Conservation (phyloP, 495 filamentous ascomycete genomes). For the Lepidopterella palustris region DNA sequence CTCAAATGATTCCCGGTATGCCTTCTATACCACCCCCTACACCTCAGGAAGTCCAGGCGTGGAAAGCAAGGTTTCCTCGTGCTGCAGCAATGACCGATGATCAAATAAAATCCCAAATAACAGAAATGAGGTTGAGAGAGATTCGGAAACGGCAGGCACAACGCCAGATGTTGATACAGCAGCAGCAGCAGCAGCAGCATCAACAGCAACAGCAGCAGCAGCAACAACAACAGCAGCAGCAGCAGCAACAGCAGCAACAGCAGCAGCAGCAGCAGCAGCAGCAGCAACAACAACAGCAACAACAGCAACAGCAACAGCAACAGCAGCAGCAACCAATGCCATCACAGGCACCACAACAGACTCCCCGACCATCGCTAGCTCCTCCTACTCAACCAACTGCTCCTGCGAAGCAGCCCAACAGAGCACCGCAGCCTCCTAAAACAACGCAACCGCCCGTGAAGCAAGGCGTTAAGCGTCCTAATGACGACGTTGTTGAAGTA, state of each 20-base stretch:
- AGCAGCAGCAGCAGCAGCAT: slow-evolving; percentile 35
- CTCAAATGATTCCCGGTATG: slow-evolving; percentile 8
- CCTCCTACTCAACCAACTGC: slow-evolving; percentile 12
- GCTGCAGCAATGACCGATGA: slow-evolving; percentile 11
- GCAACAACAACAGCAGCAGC: slow-evolving; percentile 27
- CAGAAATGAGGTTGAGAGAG: slow-evolving; percentile 9
- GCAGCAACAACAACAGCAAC: slow-evolving; percentile 20
- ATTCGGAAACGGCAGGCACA: background rate
- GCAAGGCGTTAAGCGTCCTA: slow-evolving; percentile 51
- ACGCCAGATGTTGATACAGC: slow-evolving; percentile 12
- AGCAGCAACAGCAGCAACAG: slow-evolving; percentile 28
- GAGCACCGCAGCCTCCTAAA: slow-evolving; percentile 19
- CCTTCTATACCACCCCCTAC: slow-evolving; percentile 13
- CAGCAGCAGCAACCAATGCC: slow-evolving; percentile 31
- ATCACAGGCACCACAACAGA: slow-evolving; percentile 21
- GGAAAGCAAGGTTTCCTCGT: slow-evolving; percentile 4
- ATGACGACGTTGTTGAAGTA: slow-evolving; percentile 57
- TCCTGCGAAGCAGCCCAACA: slow-evolving; percentile 6
- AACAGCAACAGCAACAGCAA: slow-evolving; percentile 16
- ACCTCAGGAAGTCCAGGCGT: slow-evolving; percentile 12
- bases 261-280: slow-evolving; percentile 23
- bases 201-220: slow-evolving; percentile 16
- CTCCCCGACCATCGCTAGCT: slow-evolving; percentile 16
- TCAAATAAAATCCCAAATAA: slow-evolving; percentile 11
- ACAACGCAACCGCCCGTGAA: slow-evolving; percentile 14